These are phyloP conservation scores for Lodderomyces jiufengensis DNA, from an alignment of 1,139 yeast genomes.

Conservation along the genomic window DNA sequence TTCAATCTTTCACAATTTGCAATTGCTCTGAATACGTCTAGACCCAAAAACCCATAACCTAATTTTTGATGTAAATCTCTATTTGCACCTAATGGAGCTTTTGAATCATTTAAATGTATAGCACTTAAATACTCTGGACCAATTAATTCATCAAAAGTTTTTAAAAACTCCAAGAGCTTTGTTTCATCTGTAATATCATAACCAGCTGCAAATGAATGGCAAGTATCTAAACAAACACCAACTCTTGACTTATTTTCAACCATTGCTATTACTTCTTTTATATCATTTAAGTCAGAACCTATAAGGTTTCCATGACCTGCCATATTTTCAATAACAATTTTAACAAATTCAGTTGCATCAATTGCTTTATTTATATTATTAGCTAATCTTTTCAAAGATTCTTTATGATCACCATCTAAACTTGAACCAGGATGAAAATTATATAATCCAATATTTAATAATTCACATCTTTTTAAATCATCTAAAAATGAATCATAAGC, in stretches of 20 bases:
- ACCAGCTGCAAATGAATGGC: conserved; percentile 96
- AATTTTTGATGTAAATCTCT: conserved; percentile 88
- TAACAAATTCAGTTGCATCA: conserved; percentile 68
- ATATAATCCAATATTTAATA: conserved; percentile 76
- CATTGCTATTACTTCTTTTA: conserved; percentile 67
- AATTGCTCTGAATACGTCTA: conserved; percentile 74
- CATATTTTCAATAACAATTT: conserved; percentile 92
- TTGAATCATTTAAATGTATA: conserved; percentile 88
- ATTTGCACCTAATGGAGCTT: conserved; percentile 87
- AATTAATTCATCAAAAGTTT: conserved; percentile 62
- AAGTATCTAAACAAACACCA: conserved; percentile 94
- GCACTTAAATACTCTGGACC: conserved; percentile 77
- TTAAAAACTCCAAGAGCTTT: conserved; percentile 65
- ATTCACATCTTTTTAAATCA: conserved; percentile 84
- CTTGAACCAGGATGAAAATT: conserved; percentile 96
- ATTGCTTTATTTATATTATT: conserved; percentile 76
- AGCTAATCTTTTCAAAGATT: conserved; percentile 68
- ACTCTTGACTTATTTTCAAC: conserved; percentile 76
- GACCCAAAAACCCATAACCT: conserved; percentile 86
- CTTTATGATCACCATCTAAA: conserved; percentile 64
- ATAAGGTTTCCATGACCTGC: conserved; percentile 94
- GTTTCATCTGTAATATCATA: conserved; percentile 67
- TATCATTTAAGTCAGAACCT: conserved; percentile 78
- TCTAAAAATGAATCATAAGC: conserved; percentile 80
- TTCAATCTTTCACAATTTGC: conserved; percentile 65